Percentiles rank a stretch among this genome's conserved stretches.
phyloP scores from a whole-genome alignment of 2,329 filamentous ascomycete species.

The Exophiala calicioides region DNA sequence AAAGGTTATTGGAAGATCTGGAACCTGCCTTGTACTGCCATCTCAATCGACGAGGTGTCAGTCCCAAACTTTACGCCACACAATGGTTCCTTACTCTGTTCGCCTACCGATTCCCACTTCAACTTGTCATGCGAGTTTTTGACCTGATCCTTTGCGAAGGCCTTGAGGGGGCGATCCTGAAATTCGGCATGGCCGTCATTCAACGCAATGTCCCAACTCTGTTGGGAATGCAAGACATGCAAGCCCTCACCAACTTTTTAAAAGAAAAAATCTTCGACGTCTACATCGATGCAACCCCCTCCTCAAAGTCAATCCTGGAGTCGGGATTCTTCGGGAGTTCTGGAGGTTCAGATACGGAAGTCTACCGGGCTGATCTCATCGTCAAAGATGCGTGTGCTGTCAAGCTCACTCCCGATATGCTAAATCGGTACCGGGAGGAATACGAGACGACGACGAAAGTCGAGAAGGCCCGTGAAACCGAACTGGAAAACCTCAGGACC shows the following conservation, averaged over 20 bases:
- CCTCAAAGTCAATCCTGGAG: constrained; percentile 88
- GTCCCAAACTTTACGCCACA: constrained; percentile 90
- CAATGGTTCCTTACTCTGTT: constrained; percentile 99
- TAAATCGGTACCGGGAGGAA: constrained; percentile 77
- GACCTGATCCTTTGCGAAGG: constrained; percentile 94
- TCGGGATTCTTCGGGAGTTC: constrained; percentile 97
- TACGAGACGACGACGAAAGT: constrained; percentile 89
- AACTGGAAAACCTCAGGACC: constrained; percentile 71
- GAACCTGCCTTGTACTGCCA: constrained; percentile 96
- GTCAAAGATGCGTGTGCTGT: constrained; percentile 90
- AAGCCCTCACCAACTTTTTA: constrained; percentile 80
- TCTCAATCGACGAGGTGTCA: constrained; percentile 81
- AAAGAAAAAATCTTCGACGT: constrained; percentile 95
- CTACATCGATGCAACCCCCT: constrained; percentile 93
- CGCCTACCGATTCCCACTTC: constrained; percentile 93
- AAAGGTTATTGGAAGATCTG: constrained; percentile 86
- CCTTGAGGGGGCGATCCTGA: constrained; percentile 80
- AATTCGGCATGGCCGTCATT: constrained; percentile 94
- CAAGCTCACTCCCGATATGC: constrained; percentile 77
- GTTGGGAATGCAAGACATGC: constrained; percentile 87
- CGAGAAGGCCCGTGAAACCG: constrained; percentile 79
- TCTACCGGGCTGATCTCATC: constrained; percentile 91
- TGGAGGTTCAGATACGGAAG: constrained; percentile 84
- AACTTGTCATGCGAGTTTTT: constrained; percentile 94
- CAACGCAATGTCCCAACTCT: constrained; percentile 82